Conservation (phyloP, 2,329 filamentous ascomycete genomes). For the Neocatenulostroma microsporum region DNA sequence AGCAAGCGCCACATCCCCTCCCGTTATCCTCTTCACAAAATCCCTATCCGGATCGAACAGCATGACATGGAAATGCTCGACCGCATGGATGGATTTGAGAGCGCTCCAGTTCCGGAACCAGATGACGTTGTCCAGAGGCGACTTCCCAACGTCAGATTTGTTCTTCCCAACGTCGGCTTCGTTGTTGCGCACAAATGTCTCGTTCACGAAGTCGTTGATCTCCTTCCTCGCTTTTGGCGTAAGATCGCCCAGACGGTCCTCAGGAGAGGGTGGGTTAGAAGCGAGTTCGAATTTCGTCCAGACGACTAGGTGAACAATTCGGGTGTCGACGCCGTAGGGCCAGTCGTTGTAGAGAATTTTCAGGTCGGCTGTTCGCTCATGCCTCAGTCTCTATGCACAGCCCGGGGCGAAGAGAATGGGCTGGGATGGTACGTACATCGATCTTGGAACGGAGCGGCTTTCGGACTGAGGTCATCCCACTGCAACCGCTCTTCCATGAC, state of each 20-base stretch:
- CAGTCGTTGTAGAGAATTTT: constrained; percentile 85
- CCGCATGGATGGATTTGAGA: constrained; percentile 74
- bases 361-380: constrained; percentile 32
- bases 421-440: no score
- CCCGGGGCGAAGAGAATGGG: constrained; percentile 3
- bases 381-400: no score
- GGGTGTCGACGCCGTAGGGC: constrained; percentile 76
- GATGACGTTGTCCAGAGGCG: constrained; percentile 47
- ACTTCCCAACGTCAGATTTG: no score
- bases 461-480: constrained; percentile 50
- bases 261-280: constrained; percentile 52
- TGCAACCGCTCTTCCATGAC: constrained; percentile 61
- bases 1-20: constrained; percentile 60
- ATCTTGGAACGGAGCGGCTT: constrained; percentile 37
- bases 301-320: constrained; percentile 77
- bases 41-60: constrained; percentile 64
- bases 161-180: no score
- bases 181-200: constrained; percentile 62
- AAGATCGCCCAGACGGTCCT: constrained; percentile 59
- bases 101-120: constrained; percentile 94
- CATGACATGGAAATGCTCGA: constrained; percentile 97
- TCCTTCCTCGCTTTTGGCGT: constrained; percentile 54
- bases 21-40: constrained; percentile 64
- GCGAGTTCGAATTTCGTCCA: constrained; percentile 85
- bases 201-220: constrained; percentile 64